These are phyloP conservation scores for Tricladium varicosporioides DNA, from an alignment of 2,329 filamentous ascomycete genomes.

Conservation along the genomic window DNA sequence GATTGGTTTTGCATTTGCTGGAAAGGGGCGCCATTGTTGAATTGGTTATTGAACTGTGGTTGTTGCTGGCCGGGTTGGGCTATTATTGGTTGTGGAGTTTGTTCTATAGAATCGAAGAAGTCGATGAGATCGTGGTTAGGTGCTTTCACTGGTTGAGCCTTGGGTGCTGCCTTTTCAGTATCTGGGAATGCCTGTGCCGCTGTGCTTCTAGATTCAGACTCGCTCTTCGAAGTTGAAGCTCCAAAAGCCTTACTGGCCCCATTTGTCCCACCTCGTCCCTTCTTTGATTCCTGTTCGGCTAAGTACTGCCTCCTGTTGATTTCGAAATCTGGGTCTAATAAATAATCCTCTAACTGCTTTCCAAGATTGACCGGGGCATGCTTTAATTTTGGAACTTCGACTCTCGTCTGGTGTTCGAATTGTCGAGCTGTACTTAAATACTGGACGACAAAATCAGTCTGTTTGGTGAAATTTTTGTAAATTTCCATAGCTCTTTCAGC, in stretches of 20 bases:
- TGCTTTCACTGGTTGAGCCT: constrained; percentile 54
- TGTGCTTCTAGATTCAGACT: constrained; percentile 30
- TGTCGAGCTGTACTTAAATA: constrained; percentile 85
- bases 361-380: constrained; percentile 92
- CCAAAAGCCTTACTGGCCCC: constrained; percentile 45
- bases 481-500: constrained; percentile 89
- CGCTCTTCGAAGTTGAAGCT: constrained; percentile 33
- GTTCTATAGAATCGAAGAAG: constrained; percentile 92
- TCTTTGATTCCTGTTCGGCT: constrained; percentile 77
- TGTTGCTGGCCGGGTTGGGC: constrained; percentile 41
- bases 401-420: constrained; percentile 85
- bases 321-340: constrained; percentile 94
- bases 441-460: constrained; percentile 89
- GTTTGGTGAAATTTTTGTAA: constrained; percentile 86
- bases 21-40: constrained; percentile 30
- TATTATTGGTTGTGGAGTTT: constrained; percentile 74
- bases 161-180: constrained; percentile 33
- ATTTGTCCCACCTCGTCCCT: constrained; percentile 29
- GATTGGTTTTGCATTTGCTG: constrained; percentile 35
- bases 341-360: constrained; percentile 87
- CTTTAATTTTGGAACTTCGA: constrained; percentile 95
- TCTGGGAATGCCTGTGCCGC: constrained; percentile 31
- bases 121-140: constrained; percentile 81
- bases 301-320: constrained; percentile 89
- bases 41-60: constrained; percentile 26